These are phyloP conservation scores for Heteromeles arbutifolia DNA, from an alignment of 306 rosid genomes.

Conservation along the genomic window DNA sequence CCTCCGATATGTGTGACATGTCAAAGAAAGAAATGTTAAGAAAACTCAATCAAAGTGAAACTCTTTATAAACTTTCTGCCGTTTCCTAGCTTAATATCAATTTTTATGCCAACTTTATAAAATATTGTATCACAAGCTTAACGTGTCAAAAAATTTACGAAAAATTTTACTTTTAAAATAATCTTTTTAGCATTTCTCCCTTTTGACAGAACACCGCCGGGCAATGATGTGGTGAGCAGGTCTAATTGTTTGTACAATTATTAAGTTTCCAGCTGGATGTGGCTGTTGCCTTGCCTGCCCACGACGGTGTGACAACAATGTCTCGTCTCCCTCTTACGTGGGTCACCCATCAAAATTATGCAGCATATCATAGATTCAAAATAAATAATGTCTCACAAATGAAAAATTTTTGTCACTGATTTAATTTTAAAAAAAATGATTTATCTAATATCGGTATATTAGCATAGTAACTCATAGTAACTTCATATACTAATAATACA, in stretches of 20 bases:
- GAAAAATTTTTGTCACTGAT: neutral
- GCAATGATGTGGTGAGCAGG: neutral
- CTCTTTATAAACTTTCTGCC: rapidly evolving
- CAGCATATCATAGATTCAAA: neutral
- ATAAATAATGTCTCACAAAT: neutral
- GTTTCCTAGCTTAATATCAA: rapidly evolving
- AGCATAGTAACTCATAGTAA: rapidly evolving
- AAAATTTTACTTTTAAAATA: too few relatives aligned
- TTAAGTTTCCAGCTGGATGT: conserved; percentile 13
- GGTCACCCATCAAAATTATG: neutral
- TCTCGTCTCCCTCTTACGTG: neutral
- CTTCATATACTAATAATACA: too few relatives aligned
- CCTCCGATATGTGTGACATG: neutral
- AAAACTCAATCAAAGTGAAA: rapidly evolving
- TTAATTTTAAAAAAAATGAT: too few relatives aligned
- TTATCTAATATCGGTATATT: neutral
- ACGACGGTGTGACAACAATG: neutral
- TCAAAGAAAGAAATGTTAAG: neutral
- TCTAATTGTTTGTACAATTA: neutral
- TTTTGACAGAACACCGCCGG: neutral
- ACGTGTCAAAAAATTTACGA: too few relatives aligned
- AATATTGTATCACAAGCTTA: rapidly evolving
- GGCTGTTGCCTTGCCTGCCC: neutral
- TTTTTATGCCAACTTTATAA: too few relatives aligned
- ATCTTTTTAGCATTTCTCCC: too few relatives aligned